phyloP scores from a whole-genome alignment of 1,284 basidiomycete genomes.

The Microstroma glucosiphilum region DNA sequence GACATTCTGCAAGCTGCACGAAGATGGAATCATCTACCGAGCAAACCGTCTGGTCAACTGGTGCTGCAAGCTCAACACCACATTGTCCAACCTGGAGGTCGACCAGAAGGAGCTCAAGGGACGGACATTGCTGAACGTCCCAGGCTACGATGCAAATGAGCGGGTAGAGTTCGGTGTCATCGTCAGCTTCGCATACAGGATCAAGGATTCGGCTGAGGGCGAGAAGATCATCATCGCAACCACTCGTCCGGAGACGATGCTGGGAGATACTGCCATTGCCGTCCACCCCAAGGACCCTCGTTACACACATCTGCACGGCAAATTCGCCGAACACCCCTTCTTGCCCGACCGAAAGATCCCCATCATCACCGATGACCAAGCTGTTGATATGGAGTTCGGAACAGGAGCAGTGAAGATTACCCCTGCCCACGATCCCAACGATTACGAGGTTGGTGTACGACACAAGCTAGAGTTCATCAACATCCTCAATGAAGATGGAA shows the following conservation, averaged over 20 bases:
- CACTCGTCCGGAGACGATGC: slow-evolving; percentile 97
- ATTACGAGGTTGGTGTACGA: slow-evolving; percentile 87
- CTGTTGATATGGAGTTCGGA: slow-evolving; percentile 91
- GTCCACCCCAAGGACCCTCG: slow-evolving; percentile 88
- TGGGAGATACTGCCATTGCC: slow-evolving; percentile 95
- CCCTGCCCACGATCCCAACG: slow-evolving; percentile 96
- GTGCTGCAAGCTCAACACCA: slow-evolving; percentile 94
- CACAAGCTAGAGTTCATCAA: slow-evolving; percentile 91
- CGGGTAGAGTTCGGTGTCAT: slow-evolving; percentile 96
- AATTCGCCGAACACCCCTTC: slow-evolving; percentile 87
- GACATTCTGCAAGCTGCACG: slow-evolving; percentile 82
- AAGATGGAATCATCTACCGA: slow-evolving; percentile 89
- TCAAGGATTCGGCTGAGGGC: slow-evolving; percentile 66
- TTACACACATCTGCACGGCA: slow-evolving; percentile 94
- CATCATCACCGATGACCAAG: slow-evolving; percentile 76
- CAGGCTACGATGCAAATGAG: slow-evolving; percentile 89
- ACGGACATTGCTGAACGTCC: slow-evolving; percentile 78
- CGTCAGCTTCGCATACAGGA: slow-evolving; percentile 86
- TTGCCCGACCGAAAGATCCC: slow-evolving; percentile 71
- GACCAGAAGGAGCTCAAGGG: slow-evolving; percentile 89
- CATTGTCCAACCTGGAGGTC: slow-evolving; percentile 93
- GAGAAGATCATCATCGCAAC: slow-evolving; percentile 92
- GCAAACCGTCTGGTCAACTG: slow-evolving; percentile 97
- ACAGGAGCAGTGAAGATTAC: slow-evolving; percentile 99
- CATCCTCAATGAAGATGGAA: slow-evolving; percentile 94